Percentiles rank a stretch among this genome's conserved stretches.
Conservation (phyloP, 75 land plant species). For the Larix kaempferi region DNA sequence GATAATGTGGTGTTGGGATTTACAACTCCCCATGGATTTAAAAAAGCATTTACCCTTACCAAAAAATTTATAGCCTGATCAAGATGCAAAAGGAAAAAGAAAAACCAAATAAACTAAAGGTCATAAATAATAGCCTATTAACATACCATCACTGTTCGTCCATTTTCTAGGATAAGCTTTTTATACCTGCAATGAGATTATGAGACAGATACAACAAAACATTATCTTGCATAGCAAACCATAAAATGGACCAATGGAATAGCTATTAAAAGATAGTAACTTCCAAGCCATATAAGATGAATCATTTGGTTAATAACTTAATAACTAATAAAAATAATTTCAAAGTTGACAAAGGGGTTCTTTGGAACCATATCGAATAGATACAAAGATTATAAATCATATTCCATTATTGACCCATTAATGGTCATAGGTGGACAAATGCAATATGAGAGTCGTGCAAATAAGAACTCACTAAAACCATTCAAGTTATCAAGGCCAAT, state of each 20-base stretch:
- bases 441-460: background rate
- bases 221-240: background rate
- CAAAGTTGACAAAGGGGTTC: background rate
- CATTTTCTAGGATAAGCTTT: constrained; percentile 39
- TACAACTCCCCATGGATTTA: too few relatives aligned
- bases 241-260: background rate
- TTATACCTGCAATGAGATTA: constrained; percentile 52
- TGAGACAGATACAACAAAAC: background rate
- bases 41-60: too few relatives aligned
- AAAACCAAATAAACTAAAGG: background rate
- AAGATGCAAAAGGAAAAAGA: background rate
- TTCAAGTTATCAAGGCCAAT: too few relatives aligned
- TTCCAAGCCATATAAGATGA: background rate
- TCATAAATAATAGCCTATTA: background rate
- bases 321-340: background rate
- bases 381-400: background rate
- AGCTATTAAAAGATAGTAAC: background rate
- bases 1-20: too few relatives aligned
- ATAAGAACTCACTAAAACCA: background rate
- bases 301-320: background rate
- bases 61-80: background rate
- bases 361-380: background rate
- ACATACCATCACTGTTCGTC: constrained; percentile 28
- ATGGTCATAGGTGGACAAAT: background rate
- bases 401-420: background rate